These are phyloP conservation scores for Mucor lusitanicus DNA, from an alignment of 371 early-diverging fungal species.

Conservation along the genomic window DNA sequence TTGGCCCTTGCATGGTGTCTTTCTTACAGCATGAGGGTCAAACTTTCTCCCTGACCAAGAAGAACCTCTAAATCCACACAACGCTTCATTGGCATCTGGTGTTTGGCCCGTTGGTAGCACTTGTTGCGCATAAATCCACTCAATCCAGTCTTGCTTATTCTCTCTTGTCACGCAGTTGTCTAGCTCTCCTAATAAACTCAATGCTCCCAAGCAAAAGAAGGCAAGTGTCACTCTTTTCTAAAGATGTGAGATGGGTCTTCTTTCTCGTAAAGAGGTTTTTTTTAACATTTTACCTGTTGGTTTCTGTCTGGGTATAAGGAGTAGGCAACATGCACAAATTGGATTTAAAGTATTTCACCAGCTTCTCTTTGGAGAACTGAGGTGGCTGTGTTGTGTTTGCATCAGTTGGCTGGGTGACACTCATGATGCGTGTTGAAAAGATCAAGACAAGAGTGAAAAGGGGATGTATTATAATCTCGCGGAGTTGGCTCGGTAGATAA, in stretches of 20 bases:
- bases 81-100: conserved; percentile 32
- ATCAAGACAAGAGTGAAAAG: not conserved
- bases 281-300: conserved; percentile 62
- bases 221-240: conserved; percentile 78
- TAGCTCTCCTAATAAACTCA: conserved; percentile 77
- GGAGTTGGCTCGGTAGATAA: not conserved
- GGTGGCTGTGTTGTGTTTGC: not conserved
- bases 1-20: no score
- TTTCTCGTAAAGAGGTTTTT: no score
- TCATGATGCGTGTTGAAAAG: not conserved
- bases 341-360: conserved; percentile 73
- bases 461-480: not conserved
- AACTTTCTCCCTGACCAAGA: conserved; percentile 67
- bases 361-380: conserved; percentile 41
- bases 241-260: not conserved
- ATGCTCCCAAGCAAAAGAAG: conserved; percentile 78
- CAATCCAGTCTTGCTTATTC: conserved; percentile 74
- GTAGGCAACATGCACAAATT: conserved; percentile 76
- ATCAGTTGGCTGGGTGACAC: not conserved
- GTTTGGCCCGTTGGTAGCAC: conserved; percentile 46
- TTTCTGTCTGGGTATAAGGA: conserved; percentile 73
- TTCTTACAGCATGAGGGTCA: conserved; percentile 49
- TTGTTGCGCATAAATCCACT: conserved; percentile 97
- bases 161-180: conserved; percentile 53
- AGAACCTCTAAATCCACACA: conserved; percentile 71